Evolutionary conservation across 2,329 filamentous ascomycete genomes (phyloP).

Genomic region (Colletotrichum melonis): DNA sequence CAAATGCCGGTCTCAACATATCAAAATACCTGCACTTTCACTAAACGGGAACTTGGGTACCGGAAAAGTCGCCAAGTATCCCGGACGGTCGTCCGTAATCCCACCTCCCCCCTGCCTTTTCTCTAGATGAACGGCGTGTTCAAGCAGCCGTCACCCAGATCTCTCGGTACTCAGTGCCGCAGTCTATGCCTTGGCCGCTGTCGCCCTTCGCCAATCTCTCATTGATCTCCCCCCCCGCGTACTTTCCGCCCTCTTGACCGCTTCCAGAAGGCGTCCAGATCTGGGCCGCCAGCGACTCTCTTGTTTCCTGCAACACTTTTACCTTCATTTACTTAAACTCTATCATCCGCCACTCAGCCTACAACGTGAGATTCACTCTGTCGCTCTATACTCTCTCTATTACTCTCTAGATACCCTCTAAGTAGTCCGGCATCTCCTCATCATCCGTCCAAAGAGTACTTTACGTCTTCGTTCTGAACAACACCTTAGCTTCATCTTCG

Average conservation of each 20-base stretch:
- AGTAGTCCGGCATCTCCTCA: background rate
- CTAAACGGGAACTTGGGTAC: background rate
- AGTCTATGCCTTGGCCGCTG: background rate
- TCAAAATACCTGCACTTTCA: background rate
- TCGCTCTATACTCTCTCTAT: background rate
- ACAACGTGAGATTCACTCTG: background rate
- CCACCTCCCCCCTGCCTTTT: background rate
- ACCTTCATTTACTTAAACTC: background rate
- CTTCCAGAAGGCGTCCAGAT: background rate
- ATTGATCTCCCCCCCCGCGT: background rate
- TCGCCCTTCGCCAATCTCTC: background rate
- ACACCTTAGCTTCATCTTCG: background rate
- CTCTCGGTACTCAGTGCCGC: background rate
- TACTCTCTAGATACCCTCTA: background rate
- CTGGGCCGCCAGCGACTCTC: background rate
- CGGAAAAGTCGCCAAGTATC: background rate
- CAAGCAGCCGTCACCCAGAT: background rate
- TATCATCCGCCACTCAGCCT: background rate
- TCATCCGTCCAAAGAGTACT: background rate
- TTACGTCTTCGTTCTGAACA: background rate
- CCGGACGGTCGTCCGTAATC: background rate
- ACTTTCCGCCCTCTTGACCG: background rate
- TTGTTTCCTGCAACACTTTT: background rate
- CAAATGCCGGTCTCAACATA: background rate
- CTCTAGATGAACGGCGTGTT: background rate